phyloP scores from a whole-genome alignment of 345 rosid genomes.

The Salix suchowensis region DNA sequence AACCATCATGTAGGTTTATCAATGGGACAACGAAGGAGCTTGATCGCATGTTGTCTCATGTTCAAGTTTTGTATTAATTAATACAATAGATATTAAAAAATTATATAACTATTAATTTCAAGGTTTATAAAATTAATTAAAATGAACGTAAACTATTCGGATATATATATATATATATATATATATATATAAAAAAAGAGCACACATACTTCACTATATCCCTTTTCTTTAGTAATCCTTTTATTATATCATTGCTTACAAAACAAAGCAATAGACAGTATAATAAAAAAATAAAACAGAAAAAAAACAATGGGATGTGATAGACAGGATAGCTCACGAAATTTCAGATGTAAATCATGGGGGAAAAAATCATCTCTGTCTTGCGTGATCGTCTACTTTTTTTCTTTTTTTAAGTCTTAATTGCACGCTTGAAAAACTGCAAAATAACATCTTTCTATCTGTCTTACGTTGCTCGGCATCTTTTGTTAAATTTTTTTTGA shows the following conservation, averaged over 20 bases:
- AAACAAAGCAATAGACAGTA: neutral
- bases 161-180: too few species aligned
- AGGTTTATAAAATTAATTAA: too few species aligned
- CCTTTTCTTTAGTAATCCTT: too few species aligned
- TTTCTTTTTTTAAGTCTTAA: neutral
- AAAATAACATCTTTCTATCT: neutral
- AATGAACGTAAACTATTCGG: too few species aligned
- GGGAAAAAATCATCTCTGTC: neutral
- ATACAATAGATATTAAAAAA: too few species aligned
- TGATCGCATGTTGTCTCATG: too few species aligned
- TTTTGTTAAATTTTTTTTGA: neutral
- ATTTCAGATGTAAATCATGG: neutral
- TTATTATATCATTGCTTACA: neutral
- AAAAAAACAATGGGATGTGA: neutral
- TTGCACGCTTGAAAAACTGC: neutral
- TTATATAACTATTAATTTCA: too few species aligned
- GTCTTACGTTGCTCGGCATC: neutral
- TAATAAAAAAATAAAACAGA: neutral
- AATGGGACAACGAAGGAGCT: too few species aligned
- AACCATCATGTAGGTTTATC: too few species aligned
- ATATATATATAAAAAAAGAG: too few species aligned
- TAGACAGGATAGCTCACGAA: neutral
- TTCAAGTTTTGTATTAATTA: too few species aligned
- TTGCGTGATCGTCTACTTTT: neutral
- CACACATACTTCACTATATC: too few species aligned